Evolutionary conservation across 495 filamentous ascomycete genomes (phyloP).

Genomic region (Margaritispora aquatica): DNA sequence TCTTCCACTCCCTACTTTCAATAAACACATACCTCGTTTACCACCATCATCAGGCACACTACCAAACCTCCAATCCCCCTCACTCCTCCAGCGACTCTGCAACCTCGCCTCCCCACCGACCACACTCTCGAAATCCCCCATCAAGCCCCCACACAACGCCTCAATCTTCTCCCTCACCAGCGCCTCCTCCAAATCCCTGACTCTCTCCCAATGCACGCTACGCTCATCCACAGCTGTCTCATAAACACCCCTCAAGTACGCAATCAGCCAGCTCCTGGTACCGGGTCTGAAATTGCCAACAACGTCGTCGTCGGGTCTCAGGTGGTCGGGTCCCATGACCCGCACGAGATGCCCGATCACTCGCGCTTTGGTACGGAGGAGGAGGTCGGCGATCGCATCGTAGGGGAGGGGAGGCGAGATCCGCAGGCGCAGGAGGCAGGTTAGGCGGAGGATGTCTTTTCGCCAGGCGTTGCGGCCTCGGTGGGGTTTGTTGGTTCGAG

Average conservation of each 20-base stretch:
- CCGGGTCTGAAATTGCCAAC: neutral
- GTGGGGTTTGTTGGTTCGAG: neutral
- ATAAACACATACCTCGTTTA: neutral
- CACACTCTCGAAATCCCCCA: slow-evolving; percentile 6
- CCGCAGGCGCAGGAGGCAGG: slow-evolving; percentile 9
- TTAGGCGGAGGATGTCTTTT: slow-evolving; percentile 8
- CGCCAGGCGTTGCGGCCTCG: neutral
- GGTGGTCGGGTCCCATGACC: neutral
- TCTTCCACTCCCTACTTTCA: neutral
- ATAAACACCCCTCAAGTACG: neutral
- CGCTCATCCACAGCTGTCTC: neutral
- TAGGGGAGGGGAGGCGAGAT: slow-evolving; percentile 9
- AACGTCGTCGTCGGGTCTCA: neutral
- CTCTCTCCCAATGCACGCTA: neutral
- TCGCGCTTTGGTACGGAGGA: neutral
- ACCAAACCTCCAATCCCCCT: slow-evolving; percentile 13
- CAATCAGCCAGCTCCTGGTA: neutral
- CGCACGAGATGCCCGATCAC: neutral
- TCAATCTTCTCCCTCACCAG: slow-evolving; percentile 18
- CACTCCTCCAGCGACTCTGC: slow-evolving; percentile 13
- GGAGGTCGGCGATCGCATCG: neutral
- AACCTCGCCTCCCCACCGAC: slow-evolving; percentile 1
- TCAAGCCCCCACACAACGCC: slow-evolving; percentile 19
- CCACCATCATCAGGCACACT: neutral
- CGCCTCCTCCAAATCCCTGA: neutral